Base-by-base conservation (phyloP, 1,284 basidiomycete genomes). In the Anthracocystis setariae region DNA sequence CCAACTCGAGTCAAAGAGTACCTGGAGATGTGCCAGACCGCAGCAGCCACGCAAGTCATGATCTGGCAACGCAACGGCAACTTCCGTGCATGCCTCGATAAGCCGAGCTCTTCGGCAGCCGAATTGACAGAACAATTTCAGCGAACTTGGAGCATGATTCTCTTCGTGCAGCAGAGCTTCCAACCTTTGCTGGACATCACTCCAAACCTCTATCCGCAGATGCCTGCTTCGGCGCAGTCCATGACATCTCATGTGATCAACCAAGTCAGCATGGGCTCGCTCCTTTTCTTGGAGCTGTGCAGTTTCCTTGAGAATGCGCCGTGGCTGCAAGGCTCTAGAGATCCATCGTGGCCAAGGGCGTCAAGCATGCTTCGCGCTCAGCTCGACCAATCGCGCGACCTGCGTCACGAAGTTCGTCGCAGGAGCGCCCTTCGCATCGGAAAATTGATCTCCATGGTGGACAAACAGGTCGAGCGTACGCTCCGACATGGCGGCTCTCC, bases 51-150 rank as follows among this genome's bases (percentile, higher is more conserved):
- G 9, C 68, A 71, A 29, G 46, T 71, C 44, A 61, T 71, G 68
- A 50, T 58, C 21, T 71, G 68, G 68, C 62, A 62, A 46, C 68
- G 68, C 27, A 61, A 50, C 9, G 68, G 62, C 32, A 71, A 62
- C 49, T 62, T 71, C 27, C 33, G 58, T 18, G 43, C 50, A 0
- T 24, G 43, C 12, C 54, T 71, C 13, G 44, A 65, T 18, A 32
- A 65, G 13, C 50, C 57, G 3, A 45, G 40, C 54, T 37, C 42
- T 21, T 43, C 68, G 8, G 50, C 61, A 21, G 43, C 44, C 15
- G 43, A 53, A 3, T 43, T 71, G 7, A 25, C 46, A 8, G 47
- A 65, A 18, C 37, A 50, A 3, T 65, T 71, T 25, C 62, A 58
- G 29, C 48, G 58, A 25, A 56, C 68, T 2, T 63, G 58, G 53